Evolutionary conservation across 2,329 filamentous ascomycete genomes (phyloP).

Genomic region (Sphaerulina vaccinii): DNA sequence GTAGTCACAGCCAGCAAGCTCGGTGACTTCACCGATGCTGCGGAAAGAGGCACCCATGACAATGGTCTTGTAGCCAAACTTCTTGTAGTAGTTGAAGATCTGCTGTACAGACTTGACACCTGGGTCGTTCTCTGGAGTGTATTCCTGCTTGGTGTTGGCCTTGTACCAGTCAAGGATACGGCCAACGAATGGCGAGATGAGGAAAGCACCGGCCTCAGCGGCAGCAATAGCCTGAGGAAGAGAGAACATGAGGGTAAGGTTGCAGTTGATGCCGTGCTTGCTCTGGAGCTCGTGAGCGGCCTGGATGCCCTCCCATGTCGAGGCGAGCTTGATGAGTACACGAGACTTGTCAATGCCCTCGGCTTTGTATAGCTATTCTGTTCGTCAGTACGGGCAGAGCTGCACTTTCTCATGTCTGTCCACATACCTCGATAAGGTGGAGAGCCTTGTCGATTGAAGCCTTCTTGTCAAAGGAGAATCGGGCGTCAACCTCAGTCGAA

Average conservation of each 20-base stretch:
- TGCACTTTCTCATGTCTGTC: neutral
- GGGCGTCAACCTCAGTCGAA: constrained; percentile 96
- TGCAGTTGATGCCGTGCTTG: constrained; percentile 95
- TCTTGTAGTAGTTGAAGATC: constrained; percentile 99
- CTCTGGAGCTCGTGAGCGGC: constrained; percentile 94
- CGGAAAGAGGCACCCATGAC: constrained; percentile 99
- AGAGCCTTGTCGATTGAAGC: constrained; percentile 92
- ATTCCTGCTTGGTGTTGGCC: constrained; percentile 91
- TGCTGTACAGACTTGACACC: constrained; percentile 88
- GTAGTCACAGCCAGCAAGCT: constrained; percentile 98
- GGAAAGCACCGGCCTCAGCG: constrained; percentile 91
- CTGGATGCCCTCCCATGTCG: constrained; percentile 99
- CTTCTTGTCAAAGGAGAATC: constrained; percentile 93
- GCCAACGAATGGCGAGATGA: constrained; percentile 98
- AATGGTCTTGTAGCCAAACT: constrained; percentile 97
- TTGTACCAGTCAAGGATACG: constrained; percentile 99
- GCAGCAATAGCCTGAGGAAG: constrained; percentile 89
- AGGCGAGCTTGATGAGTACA: constrained; percentile 96
- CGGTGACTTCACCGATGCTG: constrained; percentile 92
- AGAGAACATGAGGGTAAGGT: constrained; percentile 99
- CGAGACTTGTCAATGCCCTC: constrained; percentile 90
- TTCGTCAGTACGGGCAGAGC: constrained; percentile 28
- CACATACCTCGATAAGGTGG: constrained; percentile 85
- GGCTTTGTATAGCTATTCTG: constrained; percentile 81
- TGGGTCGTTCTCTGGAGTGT: constrained; percentile 84